phyloP scores from a whole-genome alignment of 2,329 filamentous ascomycete genomes.

The Cladosporium cucumerinum region DNA sequence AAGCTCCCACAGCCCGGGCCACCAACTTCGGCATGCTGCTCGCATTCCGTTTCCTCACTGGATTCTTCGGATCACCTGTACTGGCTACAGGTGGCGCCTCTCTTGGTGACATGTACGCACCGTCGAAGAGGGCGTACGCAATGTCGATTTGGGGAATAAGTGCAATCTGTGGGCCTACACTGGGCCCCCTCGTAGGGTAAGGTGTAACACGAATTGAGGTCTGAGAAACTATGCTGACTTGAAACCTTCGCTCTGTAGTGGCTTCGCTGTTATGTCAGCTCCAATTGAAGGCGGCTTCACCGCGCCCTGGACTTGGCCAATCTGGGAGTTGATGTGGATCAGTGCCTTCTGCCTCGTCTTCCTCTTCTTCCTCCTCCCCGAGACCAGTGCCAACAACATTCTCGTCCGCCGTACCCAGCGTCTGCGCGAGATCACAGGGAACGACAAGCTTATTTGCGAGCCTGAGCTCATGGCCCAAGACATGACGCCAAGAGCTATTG shows the following conservation, averaged over 20 bases:
- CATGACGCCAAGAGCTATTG: conserved; percentile 36
- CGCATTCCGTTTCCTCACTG: conserved; percentile 49
- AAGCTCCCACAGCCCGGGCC: conserved; percentile 45
- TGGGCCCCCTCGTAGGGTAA: conserved; percentile 38
- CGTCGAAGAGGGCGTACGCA: conserved; percentile 35
- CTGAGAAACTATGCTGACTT: background rate
- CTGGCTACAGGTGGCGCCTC: conserved; percentile 45
- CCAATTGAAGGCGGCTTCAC: conserved; percentile 22
- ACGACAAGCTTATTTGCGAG: conserved; percentile 36
- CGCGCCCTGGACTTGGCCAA: conserved; percentile 34
- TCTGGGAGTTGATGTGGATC: conserved; percentile 39
- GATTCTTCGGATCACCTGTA: conserved; percentile 46
- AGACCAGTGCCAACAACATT: conserved; percentile 38
- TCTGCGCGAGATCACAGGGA: conserved; percentile 36
- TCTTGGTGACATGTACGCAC: conserved; percentile 41
- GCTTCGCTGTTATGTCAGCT: conserved; percentile 33
- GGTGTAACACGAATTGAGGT: background rate
- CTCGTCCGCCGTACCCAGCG: conserved; percentile 38
- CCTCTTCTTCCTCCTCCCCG: conserved; percentile 36
- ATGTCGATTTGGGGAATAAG: conserved; percentile 38
- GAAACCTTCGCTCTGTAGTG: conserved; percentile 15
- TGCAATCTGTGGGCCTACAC: conserved; percentile 36
- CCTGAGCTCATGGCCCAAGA: conserved; percentile 35
- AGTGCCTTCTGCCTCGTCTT: conserved; percentile 34
- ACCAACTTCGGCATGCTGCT: conserved; percentile 51